Percentiles rank a stretch among this genome's conserved stretches.
These are phyloP conservation scores for Monascus purpureus DNA, from an alignment of 495 filamentous ascomycete genomes.

Conservation along the genomic window DNA sequence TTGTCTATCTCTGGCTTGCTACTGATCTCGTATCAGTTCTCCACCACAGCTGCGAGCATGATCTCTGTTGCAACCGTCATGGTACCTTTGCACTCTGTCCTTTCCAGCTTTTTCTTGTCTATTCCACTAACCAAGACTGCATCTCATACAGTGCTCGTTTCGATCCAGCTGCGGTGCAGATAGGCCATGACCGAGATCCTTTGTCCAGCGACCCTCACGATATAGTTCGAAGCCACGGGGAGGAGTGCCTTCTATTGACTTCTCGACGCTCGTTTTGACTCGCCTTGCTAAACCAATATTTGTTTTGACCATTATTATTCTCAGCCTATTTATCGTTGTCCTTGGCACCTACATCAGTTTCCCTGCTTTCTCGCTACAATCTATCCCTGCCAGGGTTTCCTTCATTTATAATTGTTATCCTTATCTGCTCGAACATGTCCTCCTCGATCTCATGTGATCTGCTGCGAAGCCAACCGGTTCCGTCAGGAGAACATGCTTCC, in stretches of 20 bases:
- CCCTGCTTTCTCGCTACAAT: too few species aligned
- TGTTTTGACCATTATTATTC: neutral
- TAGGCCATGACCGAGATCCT: neutral
- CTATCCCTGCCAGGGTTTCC: too few species aligned
- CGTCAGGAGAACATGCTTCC: neutral
- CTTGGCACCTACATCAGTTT: too few species aligned
- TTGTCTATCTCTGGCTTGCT: too few species aligned
- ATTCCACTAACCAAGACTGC: neutral
- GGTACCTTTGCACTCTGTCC: too few species aligned
- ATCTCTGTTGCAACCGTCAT: too few species aligned
- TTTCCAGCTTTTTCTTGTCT: neutral
- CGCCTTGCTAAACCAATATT: neutral
- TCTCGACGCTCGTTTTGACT: neutral
- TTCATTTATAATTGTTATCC: too few species aligned
- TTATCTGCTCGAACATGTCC: neutral
- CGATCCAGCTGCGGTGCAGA: neutral
- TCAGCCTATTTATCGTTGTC: neutral
- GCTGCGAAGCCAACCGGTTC: neutral
- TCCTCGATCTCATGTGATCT: neutral
- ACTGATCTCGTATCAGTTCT: too few species aligned
- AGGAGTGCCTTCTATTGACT: too few species aligned
- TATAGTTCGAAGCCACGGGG: too few species aligned
- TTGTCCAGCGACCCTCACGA: too few species aligned
- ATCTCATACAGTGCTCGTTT: neutral
- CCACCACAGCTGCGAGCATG: too few species aligned